Evolutionary conservation across 805 yeast genomes (phyloP).

Genomic region (Ogataea allantospora): DNA sequence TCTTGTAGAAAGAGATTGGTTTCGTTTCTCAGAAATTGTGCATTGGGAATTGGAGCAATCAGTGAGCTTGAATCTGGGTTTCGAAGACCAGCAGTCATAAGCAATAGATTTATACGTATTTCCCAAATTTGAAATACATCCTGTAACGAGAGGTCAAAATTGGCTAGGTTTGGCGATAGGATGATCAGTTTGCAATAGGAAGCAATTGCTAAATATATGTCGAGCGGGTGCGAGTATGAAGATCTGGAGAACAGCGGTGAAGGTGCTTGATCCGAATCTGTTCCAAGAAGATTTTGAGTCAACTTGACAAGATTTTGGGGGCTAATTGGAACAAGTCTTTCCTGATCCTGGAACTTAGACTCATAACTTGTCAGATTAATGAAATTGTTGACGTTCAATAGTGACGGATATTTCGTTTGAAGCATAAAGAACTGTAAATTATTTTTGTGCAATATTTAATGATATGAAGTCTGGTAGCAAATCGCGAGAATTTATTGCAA

Average conservation of each 20-base stretch:
- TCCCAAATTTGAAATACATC: slow-evolving; percentile 48
- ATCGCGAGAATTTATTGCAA: neutral
- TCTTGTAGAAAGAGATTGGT: slow-evolving; percentile 29
- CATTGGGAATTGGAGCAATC: slow-evolving; percentile 27
- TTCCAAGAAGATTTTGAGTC: slow-evolving; percentile 7
- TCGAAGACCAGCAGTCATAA: slow-evolving; percentile 19
- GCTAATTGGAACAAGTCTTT: slow-evolving; percentile 7
- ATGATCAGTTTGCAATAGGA: slow-evolving; percentile 30
- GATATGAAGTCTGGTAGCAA: too few species aligned
- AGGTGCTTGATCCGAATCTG: slow-evolving; percentile 1
- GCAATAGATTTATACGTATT: slow-evolving; percentile 24
- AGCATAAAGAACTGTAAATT: slow-evolving; percentile 17
- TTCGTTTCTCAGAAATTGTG: slow-evolving; percentile 30
- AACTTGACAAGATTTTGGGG: slow-evolving; percentile 10
- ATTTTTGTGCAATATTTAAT: neutral
- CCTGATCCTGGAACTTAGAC: slow-evolving; percentile 6
- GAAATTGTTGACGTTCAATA: slow-evolving; percentile 30
- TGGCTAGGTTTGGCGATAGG: slow-evolving; percentile 23
- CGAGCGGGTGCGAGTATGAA: slow-evolving; percentile 5
- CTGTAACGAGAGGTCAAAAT: slow-evolving; percentile 15
- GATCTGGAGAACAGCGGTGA: slow-evolving; percentile 1
- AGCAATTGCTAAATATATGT: slow-evolving; percentile 24
- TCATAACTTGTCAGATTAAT: slow-evolving; percentile 23
- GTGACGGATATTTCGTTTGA: slow-evolving; percentile 24
- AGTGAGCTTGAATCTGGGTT: slow-evolving; percentile 17